These are phyloP conservation scores for Chlorella vulgaris DNA, from an alignment of 139 green algal genomes.

Conservation along the genomic window DNA sequence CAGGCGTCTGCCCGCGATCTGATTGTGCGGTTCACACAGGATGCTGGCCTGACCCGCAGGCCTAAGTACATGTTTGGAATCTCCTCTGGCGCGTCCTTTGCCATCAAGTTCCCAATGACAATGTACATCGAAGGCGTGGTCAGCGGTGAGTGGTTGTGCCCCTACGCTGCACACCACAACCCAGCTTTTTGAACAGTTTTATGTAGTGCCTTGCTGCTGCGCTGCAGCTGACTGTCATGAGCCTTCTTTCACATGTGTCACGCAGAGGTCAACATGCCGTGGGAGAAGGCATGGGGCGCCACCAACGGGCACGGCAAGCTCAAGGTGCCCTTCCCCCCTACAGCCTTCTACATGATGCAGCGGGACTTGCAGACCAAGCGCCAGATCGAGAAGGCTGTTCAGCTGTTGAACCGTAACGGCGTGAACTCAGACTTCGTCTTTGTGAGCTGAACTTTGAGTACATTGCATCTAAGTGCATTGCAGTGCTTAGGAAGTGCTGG, in stretches of 20 bases:
- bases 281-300: neutral
- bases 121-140: slow-evolving; percentile 13
- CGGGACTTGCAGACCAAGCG: neutral
- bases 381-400: neutral
- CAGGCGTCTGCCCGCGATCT: neutral
- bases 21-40: neutral
- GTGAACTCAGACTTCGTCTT: neutral
- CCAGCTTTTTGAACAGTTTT: neutral
- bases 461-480: neutral
- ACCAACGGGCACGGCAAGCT: neutral
- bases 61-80: slow-evolving; percentile 30
- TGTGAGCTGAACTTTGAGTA: neutral
- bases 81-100: slow-evolving; percentile 1
- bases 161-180: neutral
- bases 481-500: neutral
- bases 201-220: neutral
- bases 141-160: neutral
- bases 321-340: neutral
- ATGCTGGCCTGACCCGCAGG: neutral
- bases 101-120: slow-evolving; percentile 1
- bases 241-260: too few species aligned
- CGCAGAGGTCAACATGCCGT: slow-evolving; percentile 28
- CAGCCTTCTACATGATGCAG: slow-evolving; percentile 11
- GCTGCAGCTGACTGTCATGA: neutral
- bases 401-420: neutral